Percentiles rank a stretch among this genome's conserved stretches.
phyloP scores from a whole-genome alignment of 352 stramenopile genomes.

The Globisporangium spinosum region DNA sequence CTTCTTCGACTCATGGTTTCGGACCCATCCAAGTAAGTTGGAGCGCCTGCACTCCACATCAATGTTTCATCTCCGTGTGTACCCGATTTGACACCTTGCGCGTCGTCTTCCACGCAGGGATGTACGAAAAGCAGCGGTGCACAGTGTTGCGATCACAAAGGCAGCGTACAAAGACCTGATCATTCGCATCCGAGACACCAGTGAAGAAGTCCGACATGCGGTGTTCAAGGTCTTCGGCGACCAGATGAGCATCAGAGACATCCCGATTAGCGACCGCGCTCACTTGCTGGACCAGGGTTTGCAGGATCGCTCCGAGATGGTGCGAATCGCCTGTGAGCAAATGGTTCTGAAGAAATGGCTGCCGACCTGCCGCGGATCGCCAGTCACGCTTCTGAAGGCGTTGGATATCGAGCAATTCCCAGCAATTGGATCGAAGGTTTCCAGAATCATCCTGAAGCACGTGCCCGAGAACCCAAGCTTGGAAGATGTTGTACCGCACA shows the following conservation, averaged over 20 bases:
- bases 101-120: conserved; percentile 30
- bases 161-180: conserved; percentile 49
- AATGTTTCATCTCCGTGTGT: background rate
- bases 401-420: conserved; percentile 66
- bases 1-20: conserved; percentile 60
- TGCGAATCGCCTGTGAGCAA: conserved; percentile 54
- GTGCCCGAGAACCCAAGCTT: conserved; percentile 35
- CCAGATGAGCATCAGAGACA: conserved; percentile 41
- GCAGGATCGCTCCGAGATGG: conserved; percentile 53
- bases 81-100: background rate
- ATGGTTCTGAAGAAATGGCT: conserved; percentile 77
- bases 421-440: conserved; percentile 44
- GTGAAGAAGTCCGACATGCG: conserved; percentile 57
- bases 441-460: conserved; percentile 44
- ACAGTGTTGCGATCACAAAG: conserved; percentile 45
- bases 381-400: conserved; percentile 47
- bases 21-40: conserved; percentile 66
- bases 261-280: conserved; percentile 60
- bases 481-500: conserved; percentile 33
- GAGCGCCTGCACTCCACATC: background rate
- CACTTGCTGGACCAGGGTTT: conserved; percentile 75
- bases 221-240: conserved; percentile 55
- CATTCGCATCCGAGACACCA: conserved; percentile 74
- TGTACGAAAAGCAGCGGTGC: conserved; percentile 58
- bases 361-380: conserved; percentile 43